phyloP scores from a whole-genome alignment of 345 rosid genomes.

The Clarkia xantiana region DNA sequence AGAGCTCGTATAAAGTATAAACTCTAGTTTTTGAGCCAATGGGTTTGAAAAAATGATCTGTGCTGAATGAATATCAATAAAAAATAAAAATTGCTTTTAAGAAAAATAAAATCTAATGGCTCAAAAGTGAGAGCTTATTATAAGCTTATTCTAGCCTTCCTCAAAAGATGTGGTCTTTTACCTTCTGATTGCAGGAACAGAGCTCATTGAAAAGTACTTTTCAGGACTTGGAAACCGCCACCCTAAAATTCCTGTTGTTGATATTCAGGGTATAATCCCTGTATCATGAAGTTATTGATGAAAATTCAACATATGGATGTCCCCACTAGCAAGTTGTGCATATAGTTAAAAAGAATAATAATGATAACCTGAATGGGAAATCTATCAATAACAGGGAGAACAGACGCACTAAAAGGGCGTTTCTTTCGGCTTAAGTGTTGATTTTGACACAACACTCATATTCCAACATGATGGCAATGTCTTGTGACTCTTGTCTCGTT shows the following conservation, averaged over 20 bases:
- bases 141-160: too few species aligned
- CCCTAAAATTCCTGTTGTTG: conserved; percentile 4
- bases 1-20: too few species aligned
- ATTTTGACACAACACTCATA: conserved; percentile 15
- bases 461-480: conserved; percentile 19
- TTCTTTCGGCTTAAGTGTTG: conserved; percentile 39
- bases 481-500: conserved; percentile 12
- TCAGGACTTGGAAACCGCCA: background rate
- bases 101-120: too few species aligned
- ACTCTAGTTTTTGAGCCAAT: too few species aligned
- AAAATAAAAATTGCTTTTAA: too few species aligned
- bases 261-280: conserved; percentile 9
- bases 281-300: conserved; percentile 10
- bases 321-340: conserved; percentile 13
- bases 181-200: background rate
- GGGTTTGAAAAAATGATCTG: too few species aligned
- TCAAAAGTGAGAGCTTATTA: too few species aligned
- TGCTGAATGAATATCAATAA: too few species aligned
- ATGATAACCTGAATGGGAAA: conserved; percentile 9
- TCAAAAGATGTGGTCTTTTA: background rate
- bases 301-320: conserved; percentile 8
- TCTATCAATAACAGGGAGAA: conserved; percentile 22
- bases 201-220: background rate
- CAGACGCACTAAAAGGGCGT: conserved; percentile 25
- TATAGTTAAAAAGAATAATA: conserved; percentile 15